Base-by-base conservation (phyloP, 2,329 filamentous ascomycete species). In the Byssochlamys sp. region DNA sequence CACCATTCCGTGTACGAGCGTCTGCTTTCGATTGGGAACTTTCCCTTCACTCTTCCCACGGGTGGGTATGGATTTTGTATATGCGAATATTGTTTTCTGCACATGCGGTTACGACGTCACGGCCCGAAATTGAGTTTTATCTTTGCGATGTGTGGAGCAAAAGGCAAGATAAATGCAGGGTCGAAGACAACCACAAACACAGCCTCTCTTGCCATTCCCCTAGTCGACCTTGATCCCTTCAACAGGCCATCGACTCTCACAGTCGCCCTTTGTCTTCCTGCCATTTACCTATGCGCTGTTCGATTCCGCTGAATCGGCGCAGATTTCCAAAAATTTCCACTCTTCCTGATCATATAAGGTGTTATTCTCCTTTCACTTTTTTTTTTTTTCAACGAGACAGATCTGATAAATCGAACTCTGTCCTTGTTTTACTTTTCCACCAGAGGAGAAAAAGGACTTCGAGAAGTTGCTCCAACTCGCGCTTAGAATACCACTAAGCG, bases 41-140 rank as follows among this genome's bases (percentile, higher is more conserved):
- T 31, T 7, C 28, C 39, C 19, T 26, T 25, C 31, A 19, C 9
- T 55, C 27, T 39, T 25, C 39, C 11, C 39, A 31, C 19, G 9
- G 31, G 7, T 28, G 53, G 35, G 19, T 39, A 28, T 55, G 31
- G 24, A 24, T 55, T 55, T 29, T 55, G 53, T 55, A 55, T 25
- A 55, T 55, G 19, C 11, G 12, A 27, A 55, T 31, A 54, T 54
- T 45, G 5, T 51, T 39, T 48, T 55, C 19, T 55, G 53, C 31
- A 55, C 33, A 55, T 55, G 53, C 53, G 26, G 53, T 45, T 35
- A 55, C 35, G 53, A 39, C 11, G 53, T 55, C 39, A 55, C 53
- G 53, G 29, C 49, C 27, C 39, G 29, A 26, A 29, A 5, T 31
- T 55, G 53, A 33, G 48, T 31, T 55, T 55, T 33, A 14, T 26